Percentiles rank a stretch among this genome's conserved stretches.
These are phyloP conservation scores for Apiosordaria backusii DNA, from an alignment of 495 filamentous ascomycete genomes.

Conservation along the genomic window DNA sequence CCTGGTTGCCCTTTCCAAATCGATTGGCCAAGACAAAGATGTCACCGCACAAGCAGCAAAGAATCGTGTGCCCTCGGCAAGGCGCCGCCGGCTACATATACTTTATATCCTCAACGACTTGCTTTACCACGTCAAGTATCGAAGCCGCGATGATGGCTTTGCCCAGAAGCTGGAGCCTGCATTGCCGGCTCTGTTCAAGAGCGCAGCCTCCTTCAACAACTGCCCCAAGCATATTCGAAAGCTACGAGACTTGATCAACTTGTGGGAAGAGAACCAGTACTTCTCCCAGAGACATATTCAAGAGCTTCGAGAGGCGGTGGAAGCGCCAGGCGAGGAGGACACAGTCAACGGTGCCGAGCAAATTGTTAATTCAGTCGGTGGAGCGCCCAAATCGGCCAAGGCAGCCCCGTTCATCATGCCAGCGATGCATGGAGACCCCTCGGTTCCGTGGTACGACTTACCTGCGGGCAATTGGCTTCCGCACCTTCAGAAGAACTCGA, in stretches of 20 bases:
- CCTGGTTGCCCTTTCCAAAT: constrained; percentile 62
- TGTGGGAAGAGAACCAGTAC: constrained; percentile 73
- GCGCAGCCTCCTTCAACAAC: constrained; percentile 59
- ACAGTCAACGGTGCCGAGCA: constrained; percentile 3
- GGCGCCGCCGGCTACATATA: constrained; percentile 69
- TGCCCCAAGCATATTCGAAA: constrained; percentile 64
- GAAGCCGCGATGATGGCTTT: constrained; percentile 53
- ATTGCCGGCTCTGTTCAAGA: constrained; percentile 59
- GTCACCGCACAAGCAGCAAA: constrained; percentile 19
- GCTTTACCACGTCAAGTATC: constrained; percentile 72
- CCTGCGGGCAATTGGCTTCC: constrained; percentile 80
- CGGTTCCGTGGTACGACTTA: constrained; percentile 76
- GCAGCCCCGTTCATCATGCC: constrained; percentile 68
- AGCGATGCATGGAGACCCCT: constrained; percentile 69
- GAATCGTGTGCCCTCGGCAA: constrained; percentile 51
- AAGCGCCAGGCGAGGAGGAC: constrained; percentile 38
- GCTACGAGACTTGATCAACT: constrained; percentile 59
- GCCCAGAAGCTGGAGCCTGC: constrained; percentile 57
- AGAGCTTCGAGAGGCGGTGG: constrained; percentile 57
- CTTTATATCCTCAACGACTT: constrained; percentile 83
- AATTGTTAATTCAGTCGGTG: constrained; percentile 11
- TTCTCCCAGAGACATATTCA: constrained; percentile 57
- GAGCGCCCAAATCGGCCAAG: constrained; percentile 39
- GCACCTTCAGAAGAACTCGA: constrained; percentile 72
- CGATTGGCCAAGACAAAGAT: constrained; percentile 41